Evolutionary conservation across 768 basidiomycete species (phyloP).

Genomic region (Termitomyces sp.): DNA sequence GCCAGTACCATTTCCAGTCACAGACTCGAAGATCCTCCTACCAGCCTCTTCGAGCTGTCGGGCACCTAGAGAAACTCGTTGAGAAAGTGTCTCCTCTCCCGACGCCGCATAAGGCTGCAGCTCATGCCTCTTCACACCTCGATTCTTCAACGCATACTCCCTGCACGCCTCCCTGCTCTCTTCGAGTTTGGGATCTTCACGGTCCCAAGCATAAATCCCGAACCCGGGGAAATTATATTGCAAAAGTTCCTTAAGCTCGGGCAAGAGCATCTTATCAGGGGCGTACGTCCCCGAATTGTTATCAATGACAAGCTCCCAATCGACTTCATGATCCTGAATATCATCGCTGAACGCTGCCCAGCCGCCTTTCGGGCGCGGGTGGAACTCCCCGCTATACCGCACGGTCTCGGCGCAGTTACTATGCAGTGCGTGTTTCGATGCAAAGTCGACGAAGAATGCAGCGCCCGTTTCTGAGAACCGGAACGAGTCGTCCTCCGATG

Average conservation of each 20-base stretch:
- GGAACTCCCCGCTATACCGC: slow-evolving; percentile 78
- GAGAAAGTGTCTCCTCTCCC: slow-evolving; percentile 53
- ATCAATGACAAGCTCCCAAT: slow-evolving; percentile 84
- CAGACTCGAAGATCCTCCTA: not conserved
- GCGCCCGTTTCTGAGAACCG: slow-evolving; percentile 88
- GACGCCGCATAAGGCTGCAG: slow-evolving; percentile 58
- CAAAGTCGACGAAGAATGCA: slow-evolving; percentile 84
- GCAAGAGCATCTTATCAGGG: slow-evolving; percentile 63
- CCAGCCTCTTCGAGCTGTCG: slow-evolving; percentile 15
- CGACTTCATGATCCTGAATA: slow-evolving; percentile 50
- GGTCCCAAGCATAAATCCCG: slow-evolving; percentile 50
- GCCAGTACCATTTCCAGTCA: not conserved
- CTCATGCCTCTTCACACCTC: slow-evolving; percentile 62
- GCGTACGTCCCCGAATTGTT: slow-evolving; percentile 87
- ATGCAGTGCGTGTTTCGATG: slow-evolving; percentile 85
- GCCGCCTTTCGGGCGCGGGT: slow-evolving; percentile 67
- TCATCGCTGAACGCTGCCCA: slow-evolving; percentile 63
- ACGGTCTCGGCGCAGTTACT: slow-evolving; percentile 67
- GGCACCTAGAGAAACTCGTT: slow-evolving; percentile 19
- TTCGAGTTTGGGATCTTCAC: slow-evolving; percentile 53
- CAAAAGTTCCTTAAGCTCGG: slow-evolving; percentile 57
- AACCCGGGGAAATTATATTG: slow-evolving; percentile 76
- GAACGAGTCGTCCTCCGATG: slow-evolving; percentile 69
- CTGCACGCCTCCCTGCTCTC: slow-evolving; percentile 67
- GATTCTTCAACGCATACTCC: slow-evolving; percentile 56